These are phyloP conservation scores for Pleodorina starrii DNA, from an alignment of 139 green algal genomes.

Conservation along the genomic window DNA sequence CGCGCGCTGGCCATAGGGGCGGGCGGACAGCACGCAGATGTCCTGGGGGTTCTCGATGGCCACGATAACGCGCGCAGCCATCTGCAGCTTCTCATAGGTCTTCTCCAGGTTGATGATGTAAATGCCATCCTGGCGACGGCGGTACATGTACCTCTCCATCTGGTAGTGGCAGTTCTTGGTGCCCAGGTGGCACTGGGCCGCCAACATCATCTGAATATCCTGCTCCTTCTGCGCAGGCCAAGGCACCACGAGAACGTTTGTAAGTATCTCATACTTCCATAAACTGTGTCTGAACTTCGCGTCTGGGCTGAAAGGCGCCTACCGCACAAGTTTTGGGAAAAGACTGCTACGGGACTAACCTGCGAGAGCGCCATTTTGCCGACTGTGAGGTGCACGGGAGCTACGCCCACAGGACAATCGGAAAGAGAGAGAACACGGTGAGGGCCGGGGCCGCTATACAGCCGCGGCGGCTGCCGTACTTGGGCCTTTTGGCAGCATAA, in stretches of 20 bases:
- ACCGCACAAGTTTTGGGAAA: not conserved
- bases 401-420: slow-evolving; percentile 27
- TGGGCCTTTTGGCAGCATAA: slow-evolving; percentile 9
- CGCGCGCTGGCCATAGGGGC: slow-evolving; percentile 96
- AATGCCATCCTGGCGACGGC: slow-evolving; percentile 91
- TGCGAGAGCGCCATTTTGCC: slow-evolving; percentile 84
- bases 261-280: not conserved
- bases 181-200: slow-evolving; percentile 88
- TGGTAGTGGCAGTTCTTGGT: slow-evolving; percentile 65
- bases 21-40: slow-evolving; percentile 88
- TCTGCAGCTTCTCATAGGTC: slow-evolving; percentile 99
- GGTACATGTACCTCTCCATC: slow-evolving; percentile 98
- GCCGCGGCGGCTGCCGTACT: not conserved
- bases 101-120: slow-evolving; percentile 99
- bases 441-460: not conserved
- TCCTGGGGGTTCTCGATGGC: slow-evolving; percentile 97
- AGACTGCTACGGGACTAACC: slow-evolving; percentile 55
- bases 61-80: slow-evolving; percentile 98
- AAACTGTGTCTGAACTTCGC: not conserved
- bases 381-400: slow-evolving; percentile 32
- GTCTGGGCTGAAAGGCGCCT: not conserved
- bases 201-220: slow-evolving; percentile 96
- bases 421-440: not conserved
- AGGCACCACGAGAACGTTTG: not conserved
- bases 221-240: slow-evolving; percentile 55